phyloP scores from a whole-genome alignment of 192 early-diverging fungal genomes.

The Spinellus fusiger region DNA sequence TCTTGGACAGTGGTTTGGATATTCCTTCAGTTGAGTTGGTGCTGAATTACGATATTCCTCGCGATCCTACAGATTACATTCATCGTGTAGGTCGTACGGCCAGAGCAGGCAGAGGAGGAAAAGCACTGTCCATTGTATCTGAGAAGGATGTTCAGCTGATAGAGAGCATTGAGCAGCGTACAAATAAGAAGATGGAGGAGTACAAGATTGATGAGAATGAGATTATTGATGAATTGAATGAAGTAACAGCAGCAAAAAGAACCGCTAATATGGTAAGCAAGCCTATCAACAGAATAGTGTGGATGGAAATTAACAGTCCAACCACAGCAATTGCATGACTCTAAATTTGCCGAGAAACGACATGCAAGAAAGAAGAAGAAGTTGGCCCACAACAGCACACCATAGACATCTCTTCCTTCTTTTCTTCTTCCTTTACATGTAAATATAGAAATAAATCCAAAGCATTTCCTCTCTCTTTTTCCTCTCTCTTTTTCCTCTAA shows the following conservation, averaged over 20 bases:
- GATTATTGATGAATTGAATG: constrained; percentile 78
- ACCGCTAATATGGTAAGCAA: constrained; percentile 74
- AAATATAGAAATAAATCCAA: background rate
- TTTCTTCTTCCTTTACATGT: background rate
- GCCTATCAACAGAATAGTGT: background rate
- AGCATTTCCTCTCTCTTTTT: background rate
- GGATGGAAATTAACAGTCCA: background rate
- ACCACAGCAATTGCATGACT: constrained; percentile 43
- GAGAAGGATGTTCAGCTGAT: constrained; percentile 84
- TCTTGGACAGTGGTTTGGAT: constrained; percentile 77
- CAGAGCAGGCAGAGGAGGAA: constrained; percentile 89
- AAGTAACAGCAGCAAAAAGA: constrained; percentile 82
- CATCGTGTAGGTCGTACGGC: constrained; percentile 98
- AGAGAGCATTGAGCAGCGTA: constrained; percentile 85
- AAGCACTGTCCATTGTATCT: constrained; percentile 80
- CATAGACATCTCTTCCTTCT: background rate
- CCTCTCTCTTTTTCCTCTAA: background rate
- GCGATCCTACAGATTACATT: constrained; percentile 94
- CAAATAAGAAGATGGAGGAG: constrained; percentile 75
- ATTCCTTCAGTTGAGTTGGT: constrained; percentile 92
- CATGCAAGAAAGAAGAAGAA: constrained; percentile 59
- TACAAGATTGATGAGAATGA: constrained; percentile 72
- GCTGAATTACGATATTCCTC: constrained; percentile 93
- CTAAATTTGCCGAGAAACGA: constrained; percentile 44
- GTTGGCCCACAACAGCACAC: background rate